phyloP scores from a whole-genome alignment of 2,329 filamentous ascomycete genomes.

The Xylaria sp. region DNA sequence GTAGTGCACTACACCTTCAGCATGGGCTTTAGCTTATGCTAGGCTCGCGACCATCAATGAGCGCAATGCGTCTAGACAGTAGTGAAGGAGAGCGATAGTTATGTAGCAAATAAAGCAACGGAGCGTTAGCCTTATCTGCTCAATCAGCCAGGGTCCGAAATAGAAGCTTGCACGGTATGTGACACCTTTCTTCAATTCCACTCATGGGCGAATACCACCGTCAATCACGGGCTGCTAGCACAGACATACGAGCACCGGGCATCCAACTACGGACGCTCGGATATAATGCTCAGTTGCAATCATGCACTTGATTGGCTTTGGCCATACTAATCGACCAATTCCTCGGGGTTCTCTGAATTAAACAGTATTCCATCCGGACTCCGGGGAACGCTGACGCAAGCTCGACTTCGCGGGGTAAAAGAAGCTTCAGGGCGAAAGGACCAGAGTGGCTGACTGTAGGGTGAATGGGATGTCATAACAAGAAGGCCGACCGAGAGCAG shows the following conservation, averaged over 20 bases:
- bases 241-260: neutral
- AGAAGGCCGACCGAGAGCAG: slow-evolving; percentile 8
- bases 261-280: neutral
- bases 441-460: neutral
- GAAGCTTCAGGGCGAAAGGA: slow-evolving; percentile 2
- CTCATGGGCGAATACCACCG: neutral
- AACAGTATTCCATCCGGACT: slow-evolving; percentile 16
- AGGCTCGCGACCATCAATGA: neutral
- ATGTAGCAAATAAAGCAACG: neutral
- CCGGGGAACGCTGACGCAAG: slow-evolving; percentile 31
- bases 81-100: neutral
- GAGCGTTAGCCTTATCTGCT: neutral
- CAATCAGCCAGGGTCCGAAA: neutral
- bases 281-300: neutral
- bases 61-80: neutral
- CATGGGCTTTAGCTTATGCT: neutral
- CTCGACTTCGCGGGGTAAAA: slow-evolving; percentile 25
- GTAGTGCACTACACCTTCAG: neutral
- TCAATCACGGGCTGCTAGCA: neutral
- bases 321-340: neutral
- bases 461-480: slow-evolving; percentile 1
- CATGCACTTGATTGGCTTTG: neutral
- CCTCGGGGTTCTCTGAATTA: neutral
- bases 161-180: neutral
- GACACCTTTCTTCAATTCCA: neutral